phyloP scores from a whole-genome alignment of 2,329 filamentous ascomycete genomes.

The Monosporascus ibericus region DNA sequence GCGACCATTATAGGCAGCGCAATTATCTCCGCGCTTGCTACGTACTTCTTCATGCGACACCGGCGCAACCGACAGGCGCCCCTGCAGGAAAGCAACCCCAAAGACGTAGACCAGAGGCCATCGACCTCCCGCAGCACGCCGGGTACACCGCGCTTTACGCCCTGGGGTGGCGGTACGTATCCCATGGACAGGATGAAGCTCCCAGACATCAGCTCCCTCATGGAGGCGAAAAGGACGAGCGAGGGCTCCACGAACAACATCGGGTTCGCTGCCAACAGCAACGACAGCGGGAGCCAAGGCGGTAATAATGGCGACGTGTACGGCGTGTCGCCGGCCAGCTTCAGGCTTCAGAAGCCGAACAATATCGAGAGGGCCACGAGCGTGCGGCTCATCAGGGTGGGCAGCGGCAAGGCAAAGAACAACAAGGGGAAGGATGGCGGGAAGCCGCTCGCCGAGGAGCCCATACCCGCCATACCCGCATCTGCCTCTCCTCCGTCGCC shows the following conservation, averaged over 20 bases:
- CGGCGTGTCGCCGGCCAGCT: constrained; percentile 11
- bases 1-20: constrained; percentile 22
- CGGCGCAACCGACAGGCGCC: constrained; percentile 12
- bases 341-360: constrained; percentile 22
- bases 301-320: constrained; percentile 10
- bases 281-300: neutral
- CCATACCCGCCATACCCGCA: neutral
- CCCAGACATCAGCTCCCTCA: constrained; percentile 16
- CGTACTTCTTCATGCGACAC: constrained; percentile 19
- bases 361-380: constrained; percentile 20
- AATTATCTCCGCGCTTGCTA: constrained; percentile 14
- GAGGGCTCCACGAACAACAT: constrained; percentile 10
- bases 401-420: constrained; percentile 15
- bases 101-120: constrained; percentile 11
- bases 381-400: constrained; percentile 24
- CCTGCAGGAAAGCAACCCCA: constrained; percentile 6
- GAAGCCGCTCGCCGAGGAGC: constrained; percentile 2
- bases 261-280: constrained; percentile 16
- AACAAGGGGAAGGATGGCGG: constrained; percentile 9
- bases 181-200: constrained; percentile 23
- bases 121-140: constrained; percentile 18
- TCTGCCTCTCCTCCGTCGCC: too few relatives aligned
- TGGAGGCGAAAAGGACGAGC: constrained; percentile 15
- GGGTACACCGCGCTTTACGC: constrained; percentile 19
- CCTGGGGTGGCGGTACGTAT: constrained; percentile 16